phyloP scores from a whole-genome alignment of 768 basidiomycete species.

The Suillus sp. region DNA sequence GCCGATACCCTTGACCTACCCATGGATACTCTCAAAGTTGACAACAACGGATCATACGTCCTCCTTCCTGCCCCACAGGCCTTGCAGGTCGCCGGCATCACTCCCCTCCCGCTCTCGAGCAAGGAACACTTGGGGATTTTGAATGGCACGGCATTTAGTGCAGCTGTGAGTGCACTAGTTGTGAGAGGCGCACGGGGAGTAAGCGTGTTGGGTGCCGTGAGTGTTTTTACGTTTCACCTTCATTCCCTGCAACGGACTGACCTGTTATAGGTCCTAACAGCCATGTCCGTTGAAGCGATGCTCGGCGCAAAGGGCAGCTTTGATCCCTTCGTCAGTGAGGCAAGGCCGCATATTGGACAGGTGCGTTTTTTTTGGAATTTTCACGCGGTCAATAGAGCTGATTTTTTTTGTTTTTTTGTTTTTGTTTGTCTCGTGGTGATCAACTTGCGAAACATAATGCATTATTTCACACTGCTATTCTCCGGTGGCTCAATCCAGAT shows the following conservation, averaged over 20 bases:
- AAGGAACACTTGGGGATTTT: slow-evolving; percentile 82
- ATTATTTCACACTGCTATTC: slow-evolving; percentile 3
- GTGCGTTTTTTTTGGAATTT: slow-evolving; percentile 29
- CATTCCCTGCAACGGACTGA: not conserved
- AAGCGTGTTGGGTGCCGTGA: slow-evolving; percentile 51
- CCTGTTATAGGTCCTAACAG: slow-evolving; percentile 63
- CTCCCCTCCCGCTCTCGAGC: slow-evolving; percentile 65
- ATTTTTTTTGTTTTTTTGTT: not conserved
- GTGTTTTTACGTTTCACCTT: slow-evolving; percentile 8
- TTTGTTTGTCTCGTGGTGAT: not conserved
- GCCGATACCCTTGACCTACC: slow-evolving; percentile 41
- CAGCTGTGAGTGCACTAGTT: slow-evolving; percentile 75
- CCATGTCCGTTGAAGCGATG: slow-evolving; percentile 83
- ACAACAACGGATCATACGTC: not conserved
- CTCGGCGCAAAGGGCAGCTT: slow-evolving; percentile 71
- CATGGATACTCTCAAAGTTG: not conserved
- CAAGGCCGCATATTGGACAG: slow-evolving; percentile 86
- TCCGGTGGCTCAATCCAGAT: slow-evolving; percentile 40
- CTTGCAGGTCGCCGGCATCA: slow-evolving; percentile 58
- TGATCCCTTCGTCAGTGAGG: slow-evolving; percentile 73
- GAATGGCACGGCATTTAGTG: slow-evolving; percentile 86
- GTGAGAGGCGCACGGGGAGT: slow-evolving; percentile 72
- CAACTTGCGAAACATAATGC: not conserved
- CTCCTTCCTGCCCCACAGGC: slow-evolving; percentile 43
- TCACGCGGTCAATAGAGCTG: not conserved